A percentile compares a stretch with the other conserved stretches of the same genome.
Conservation (phyloP, 2,329 filamentous ascomycete species). For the Emericellopsis atlantica region DNA sequence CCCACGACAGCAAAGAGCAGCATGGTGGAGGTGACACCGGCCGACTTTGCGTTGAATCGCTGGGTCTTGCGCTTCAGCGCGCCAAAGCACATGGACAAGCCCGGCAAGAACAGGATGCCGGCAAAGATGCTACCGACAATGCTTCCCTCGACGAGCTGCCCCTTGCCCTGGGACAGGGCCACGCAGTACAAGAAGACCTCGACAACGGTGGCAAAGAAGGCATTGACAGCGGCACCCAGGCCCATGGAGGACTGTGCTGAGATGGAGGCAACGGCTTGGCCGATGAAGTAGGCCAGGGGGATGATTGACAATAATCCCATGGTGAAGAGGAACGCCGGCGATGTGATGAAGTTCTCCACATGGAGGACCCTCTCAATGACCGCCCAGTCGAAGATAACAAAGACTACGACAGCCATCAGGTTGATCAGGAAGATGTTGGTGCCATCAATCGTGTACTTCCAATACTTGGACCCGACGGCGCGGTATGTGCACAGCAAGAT, state of each 20-base stretch:
- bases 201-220: conserved; percentile 94
- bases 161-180: conserved; percentile 84
- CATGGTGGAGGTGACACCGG: conserved; percentile 96
- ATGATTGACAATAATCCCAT: conserved; percentile 85
- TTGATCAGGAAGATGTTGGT: conserved; percentile 99
- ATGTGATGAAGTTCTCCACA: conserved; percentile 61
- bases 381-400: conserved; percentile 88
- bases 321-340: conserved; percentile 75
- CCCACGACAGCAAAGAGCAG: conserved; percentile 90
- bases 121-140: conserved; percentile 97
- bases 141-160: conserved; percentile 85
- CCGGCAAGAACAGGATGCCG: conserved; percentile 86
- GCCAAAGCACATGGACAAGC: conserved; percentile 96
- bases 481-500: conserved; percentile 95
- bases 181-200: conserved; percentile 97
- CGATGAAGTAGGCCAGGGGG: conserved; percentile 94
- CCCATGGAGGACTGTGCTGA: conserved; percentile 99
- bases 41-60: conserved; percentile 92
- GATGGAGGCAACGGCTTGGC: conserved; percentile 94
- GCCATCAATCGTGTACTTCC: conserved; percentile 98
- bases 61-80: conserved; percentile 97
- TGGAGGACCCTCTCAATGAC: conserved; percentile 59
- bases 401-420: conserved; percentile 82
- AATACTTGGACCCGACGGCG: conserved; percentile 87
- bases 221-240: conserved; percentile 90